Base-by-base conservation (phyloP, 495 filamentous ascomycete species). In the Jackrogersella minutella region DNA sequence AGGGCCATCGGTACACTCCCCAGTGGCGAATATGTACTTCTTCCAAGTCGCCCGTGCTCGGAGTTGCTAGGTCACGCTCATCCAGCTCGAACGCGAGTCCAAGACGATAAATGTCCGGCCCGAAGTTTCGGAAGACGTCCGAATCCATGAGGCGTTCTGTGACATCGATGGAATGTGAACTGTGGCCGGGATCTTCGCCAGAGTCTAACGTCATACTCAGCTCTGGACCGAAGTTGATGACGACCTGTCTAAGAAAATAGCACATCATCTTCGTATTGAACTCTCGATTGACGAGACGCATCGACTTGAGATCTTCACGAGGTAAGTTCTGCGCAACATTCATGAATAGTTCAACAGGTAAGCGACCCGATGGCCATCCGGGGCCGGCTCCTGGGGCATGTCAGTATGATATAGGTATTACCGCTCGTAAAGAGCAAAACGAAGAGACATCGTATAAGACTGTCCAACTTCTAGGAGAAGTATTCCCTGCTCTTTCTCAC, bases 81-180 rank as follows among this genome's bases (percentile, higher is more conserved):
- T 81, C 77, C 2, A 87, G 76, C 41, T 87, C 86, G 53, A 87
- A 83, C 13, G 80, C 80, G 70, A 88, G 78, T 1, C 80, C 86
- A 62, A 85, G 83, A 43, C 76, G 79, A 5, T 59, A 69, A 28
- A 88, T 85, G 19, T 80, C 71, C 0, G 71, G 68, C 10, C 82
- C 85, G 63, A 84, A 85, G 24, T 36, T 9, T 1, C 43, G 19
- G 43, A 73, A 64, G 39, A 50, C n/a, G 5, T 36, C 14, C 5
- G 58, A 31, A 41, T 50, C 17, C 21, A 44, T 1, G 1, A 68
- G 37, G 49, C 8, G 22, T 34, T 40, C 58, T n/a, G 40, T 58
- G 8, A 66, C 57, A 13, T 68, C 60, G 13, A 47, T 26, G 0
- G 11, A 0, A 22, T 28, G 11, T 1, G 17, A 11, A 5, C n/a